Conservation (phyloP, 768 basidiomycete species). For the Boletus pseudopeckii region DNA sequence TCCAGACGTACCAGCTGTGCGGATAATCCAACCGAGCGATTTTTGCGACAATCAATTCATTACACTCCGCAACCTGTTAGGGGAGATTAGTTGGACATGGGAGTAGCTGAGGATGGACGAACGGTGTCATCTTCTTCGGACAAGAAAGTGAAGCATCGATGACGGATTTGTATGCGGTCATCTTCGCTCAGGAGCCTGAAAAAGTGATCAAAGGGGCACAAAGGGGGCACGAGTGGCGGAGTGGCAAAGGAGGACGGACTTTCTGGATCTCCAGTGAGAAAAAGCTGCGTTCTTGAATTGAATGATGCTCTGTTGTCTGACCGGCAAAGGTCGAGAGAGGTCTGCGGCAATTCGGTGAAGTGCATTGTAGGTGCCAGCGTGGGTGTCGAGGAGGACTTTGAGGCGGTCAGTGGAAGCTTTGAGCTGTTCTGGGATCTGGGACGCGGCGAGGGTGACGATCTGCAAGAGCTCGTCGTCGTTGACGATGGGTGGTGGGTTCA, state of each 20-base stretch:
- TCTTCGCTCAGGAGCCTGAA: conserved; percentile 66
- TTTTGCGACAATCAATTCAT: conserved; percentile 70
- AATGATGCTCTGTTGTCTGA: conserved; percentile 80
- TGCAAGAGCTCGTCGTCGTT: conserved; percentile 64
- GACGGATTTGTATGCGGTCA: conserved; percentile 62
- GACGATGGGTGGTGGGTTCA: conserved; percentile 37
- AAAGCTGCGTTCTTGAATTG: conserved; percentile 84
- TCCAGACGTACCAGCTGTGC: conserved; percentile 52
- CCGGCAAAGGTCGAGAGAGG: conserved; percentile 52
- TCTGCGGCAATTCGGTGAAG: conserved; percentile 72
- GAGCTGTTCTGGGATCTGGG: conserved; percentile 57
- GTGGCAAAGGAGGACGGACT: conserved; percentile 40
- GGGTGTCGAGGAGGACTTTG: conserved; percentile 57
- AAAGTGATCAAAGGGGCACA: conserved; percentile 10
- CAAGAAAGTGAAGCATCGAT: conserved; percentile 60
- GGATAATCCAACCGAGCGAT: conserved; percentile 80
- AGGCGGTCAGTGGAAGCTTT: conserved; percentile 55
- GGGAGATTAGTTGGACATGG: conserved; percentile 1
- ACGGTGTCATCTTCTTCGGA: conserved; percentile 72
- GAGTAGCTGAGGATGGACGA: conserved; percentile 37
- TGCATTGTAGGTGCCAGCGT: conserved; percentile 67
- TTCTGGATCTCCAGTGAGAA: conserved; percentile 74
- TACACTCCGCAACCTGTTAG: conserved; percentile 66
- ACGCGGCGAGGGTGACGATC: conserved; percentile 64
- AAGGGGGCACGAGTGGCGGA: conserved; percentile 4